Conservation (phyloP, 1,139 yeast species). For the Scheffersomyces titani region DNA sequence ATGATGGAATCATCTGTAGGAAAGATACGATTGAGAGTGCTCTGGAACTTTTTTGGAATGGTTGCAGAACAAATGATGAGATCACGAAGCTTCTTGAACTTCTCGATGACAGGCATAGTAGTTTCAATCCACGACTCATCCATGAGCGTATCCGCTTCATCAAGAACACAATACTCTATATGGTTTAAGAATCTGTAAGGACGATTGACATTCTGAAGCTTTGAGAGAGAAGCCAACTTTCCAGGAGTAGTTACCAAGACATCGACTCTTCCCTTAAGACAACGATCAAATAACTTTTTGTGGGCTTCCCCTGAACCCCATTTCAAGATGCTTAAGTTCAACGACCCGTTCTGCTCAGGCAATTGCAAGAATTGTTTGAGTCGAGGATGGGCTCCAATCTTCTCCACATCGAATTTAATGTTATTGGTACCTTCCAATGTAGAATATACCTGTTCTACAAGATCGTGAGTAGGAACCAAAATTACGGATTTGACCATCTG, state of each 20-base stretch:
- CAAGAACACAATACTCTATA: slow-evolving; percentile 70
- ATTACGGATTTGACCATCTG: slow-evolving; percentile 68
- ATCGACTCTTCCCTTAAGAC: slow-evolving; percentile 59
- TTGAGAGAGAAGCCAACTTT: slow-evolving; percentile 51
- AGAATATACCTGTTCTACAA: slow-evolving; percentile 74
- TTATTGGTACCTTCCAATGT: slow-evolving; percentile 47
- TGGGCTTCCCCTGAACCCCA: slow-evolving; percentile 61
- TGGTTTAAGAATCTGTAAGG: slow-evolving; percentile 50
- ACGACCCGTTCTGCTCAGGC: slow-evolving; percentile 24
- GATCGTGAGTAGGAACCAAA: slow-evolving; percentile 84
- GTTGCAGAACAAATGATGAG: slow-evolving; percentile 88
- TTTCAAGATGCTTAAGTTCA: slow-evolving; percentile 51
- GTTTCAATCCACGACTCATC: slow-evolving; percentile 78
- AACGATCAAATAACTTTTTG: slow-evolving; percentile 48
- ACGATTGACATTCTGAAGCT: slow-evolving; percentile 43
- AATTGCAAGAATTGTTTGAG: slow-evolving; percentile 24
- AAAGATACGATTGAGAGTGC: slow-evolving; percentile 58
- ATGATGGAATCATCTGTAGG: slow-evolving; percentile 60
- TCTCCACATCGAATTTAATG: slow-evolving; percentile 22
- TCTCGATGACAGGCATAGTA: slow-evolving; percentile 58
- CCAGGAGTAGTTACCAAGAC: slow-evolving; percentile 84
- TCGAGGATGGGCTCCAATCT: slow-evolving; percentile 16
- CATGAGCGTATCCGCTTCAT: slow-evolving; percentile 93
- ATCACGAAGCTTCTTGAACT: slow-evolving; percentile 58
- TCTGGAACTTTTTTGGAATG: slow-evolving; percentile 75